phyloP scores from a whole-genome alignment of 768 basidiomycete species.

The Saitozyma podzolica region DNA sequence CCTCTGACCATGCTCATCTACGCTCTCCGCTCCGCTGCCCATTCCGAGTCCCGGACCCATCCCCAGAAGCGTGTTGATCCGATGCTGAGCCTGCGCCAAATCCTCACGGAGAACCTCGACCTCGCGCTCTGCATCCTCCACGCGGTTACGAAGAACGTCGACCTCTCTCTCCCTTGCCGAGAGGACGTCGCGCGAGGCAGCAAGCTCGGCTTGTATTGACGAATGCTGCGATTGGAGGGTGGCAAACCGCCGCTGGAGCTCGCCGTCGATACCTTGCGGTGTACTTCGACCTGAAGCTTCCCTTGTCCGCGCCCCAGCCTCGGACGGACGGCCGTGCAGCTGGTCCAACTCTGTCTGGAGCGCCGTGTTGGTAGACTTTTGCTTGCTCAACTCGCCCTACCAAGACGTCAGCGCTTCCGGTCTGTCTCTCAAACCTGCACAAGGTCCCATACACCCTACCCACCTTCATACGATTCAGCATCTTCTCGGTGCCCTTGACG shows the following conservation, averaged over 20 bases:
- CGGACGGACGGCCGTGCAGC: constrained; percentile 64
- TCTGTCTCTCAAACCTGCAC: background rate
- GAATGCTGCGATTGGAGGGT: constrained; percentile 38
- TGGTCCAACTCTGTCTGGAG: constrained; percentile 83
- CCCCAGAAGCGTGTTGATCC: constrained; percentile 41
- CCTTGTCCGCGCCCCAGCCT: constrained; percentile 57
- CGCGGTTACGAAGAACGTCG: constrained; percentile 43
- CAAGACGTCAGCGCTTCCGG: constrained; percentile 7
- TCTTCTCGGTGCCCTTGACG: constrained; percentile 97
- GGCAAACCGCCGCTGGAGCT: constrained; percentile 35
- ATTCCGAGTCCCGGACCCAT: constrained; percentile 19
- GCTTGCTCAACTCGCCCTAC: constrained; percentile 72
- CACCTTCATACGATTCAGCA: constrained; percentile 91
- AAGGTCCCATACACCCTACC: constrained; percentile 5
- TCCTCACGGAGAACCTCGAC: constrained; percentile 45
- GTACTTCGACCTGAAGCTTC: constrained; percentile 46
- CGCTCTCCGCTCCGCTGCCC: constrained; percentile 17
- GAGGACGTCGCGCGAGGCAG: constrained; percentile 46
- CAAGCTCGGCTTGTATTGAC: constrained; percentile 46
- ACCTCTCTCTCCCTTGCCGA: constrained; percentile 48
- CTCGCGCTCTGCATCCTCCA: constrained; percentile 43
- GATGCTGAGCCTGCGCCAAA: constrained; percentile 37
- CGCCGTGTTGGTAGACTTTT: constrained; percentile 74
- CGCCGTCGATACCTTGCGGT: constrained; percentile 27
- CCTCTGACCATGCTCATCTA: constrained; percentile 11